Percentiles rank a stretch among this genome's conserved stretches.
These are phyloP conservation scores for Moesziomyces globuligerus DNA, from an alignment of 1,284 basidiomycete species.

Conservation along the genomic window DNA sequence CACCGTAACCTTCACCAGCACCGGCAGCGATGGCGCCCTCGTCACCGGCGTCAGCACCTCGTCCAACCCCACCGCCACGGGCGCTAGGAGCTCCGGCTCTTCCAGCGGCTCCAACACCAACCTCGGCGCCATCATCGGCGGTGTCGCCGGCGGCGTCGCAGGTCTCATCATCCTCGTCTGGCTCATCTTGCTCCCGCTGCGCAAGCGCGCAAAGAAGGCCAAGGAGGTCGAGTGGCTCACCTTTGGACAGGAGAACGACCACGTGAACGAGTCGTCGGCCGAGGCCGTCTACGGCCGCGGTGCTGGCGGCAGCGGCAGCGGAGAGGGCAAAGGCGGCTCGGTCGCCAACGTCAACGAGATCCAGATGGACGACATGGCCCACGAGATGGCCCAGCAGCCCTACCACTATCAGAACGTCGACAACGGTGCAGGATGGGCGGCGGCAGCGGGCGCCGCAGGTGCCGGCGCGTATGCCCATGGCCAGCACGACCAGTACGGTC, in stretches of 20 bases:
- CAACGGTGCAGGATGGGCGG: slow-evolving; percentile 28
- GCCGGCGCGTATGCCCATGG: slow-evolving; percentile 24
- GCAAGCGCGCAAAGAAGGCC: slow-evolving; percentile 41
- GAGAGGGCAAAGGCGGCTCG: slow-evolving; percentile 42
- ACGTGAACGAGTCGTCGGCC: slow-evolving; percentile 49
- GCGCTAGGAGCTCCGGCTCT: slow-evolving; percentile 5
- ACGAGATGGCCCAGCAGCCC: slow-evolving; percentile 41
- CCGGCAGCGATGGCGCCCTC: slow-evolving; percentile 20
- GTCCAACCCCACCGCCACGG: slow-evolving; percentile 15
- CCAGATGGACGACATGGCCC: slow-evolving; percentile 46
- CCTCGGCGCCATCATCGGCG: slow-evolving; percentile 55
- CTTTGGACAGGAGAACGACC: slow-evolving; percentile 55
- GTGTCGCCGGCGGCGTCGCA: slow-evolving; percentile 53
- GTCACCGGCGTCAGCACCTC: slow-evolving; percentile 33
- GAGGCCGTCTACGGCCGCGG: slow-evolving; percentile 50
- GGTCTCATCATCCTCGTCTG: slow-evolving; percentile 51
- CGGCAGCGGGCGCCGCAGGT: slow-evolving; percentile 19
- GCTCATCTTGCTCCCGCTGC: slow-evolving; percentile 53
- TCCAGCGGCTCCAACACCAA: slow-evolving; percentile 32
- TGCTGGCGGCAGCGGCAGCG: slow-evolving; percentile 30
- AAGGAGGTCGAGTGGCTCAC: slow-evolving; percentile 58
- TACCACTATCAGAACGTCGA: slow-evolving; percentile 46
- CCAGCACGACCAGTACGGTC: slow-evolving; percentile 26
- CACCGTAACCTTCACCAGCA: slow-evolving; percentile 35
- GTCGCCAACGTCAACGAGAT: slow-evolving; percentile 50